phyloP scores from a whole-genome alignment of 2,329 filamentous ascomycete genomes.

The Aureobasidium pullulans region DNA sequence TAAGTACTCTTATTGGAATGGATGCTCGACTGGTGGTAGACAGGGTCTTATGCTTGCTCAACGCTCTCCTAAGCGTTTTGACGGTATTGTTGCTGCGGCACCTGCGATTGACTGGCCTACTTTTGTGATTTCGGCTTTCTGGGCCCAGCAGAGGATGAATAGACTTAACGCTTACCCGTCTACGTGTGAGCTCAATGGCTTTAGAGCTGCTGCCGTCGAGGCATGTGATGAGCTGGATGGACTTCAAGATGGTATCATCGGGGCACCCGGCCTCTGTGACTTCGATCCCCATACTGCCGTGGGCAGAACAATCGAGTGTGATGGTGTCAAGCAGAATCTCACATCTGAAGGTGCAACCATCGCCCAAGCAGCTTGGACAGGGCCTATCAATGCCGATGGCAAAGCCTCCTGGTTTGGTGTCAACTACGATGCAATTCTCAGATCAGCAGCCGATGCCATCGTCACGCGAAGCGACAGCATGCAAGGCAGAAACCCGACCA shows the following conservation, averaged over 20 bases:
- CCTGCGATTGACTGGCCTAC: constrained; percentile 34
- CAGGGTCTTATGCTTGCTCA: constrained; percentile 33
- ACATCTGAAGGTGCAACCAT: constrained; percentile 25
- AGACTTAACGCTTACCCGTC: constrained; percentile 15
- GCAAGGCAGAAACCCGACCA: constrained; percentile 23
- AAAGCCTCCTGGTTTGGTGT: constrained; percentile 30
- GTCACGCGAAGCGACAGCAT: constrained; percentile 22
- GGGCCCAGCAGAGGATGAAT: constrained; percentile 21
- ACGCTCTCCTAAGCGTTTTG: constrained; percentile 30
- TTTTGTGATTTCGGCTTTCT: constrained; percentile 22
- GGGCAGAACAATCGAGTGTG: constrained; percentile 23
- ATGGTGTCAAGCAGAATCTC: constrained; percentile 20
- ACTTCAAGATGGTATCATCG: constrained; percentile 29
- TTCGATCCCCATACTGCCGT: constrained; percentile 27
- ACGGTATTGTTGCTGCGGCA: constrained; percentile 34
- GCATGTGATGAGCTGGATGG: constrained; percentile 33
- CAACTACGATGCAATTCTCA: constrained; percentile 19
- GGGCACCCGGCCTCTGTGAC: constrained; percentile 22
- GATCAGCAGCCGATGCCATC: constrained; percentile 24
- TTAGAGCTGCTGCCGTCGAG: constrained; percentile 28
- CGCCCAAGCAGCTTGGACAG: constrained; percentile 27
- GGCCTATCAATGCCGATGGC: constrained; percentile 20
- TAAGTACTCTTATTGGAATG: constrained; percentile 31
- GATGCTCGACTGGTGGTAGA: constrained; percentile 33
- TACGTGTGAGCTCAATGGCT: constrained; percentile 30